Percentiles rank a stretch among this genome's conserved stretches.
Conservation (phyloP, 2,329 filamentous ascomycete genomes). For the Nemania sp. region DNA sequence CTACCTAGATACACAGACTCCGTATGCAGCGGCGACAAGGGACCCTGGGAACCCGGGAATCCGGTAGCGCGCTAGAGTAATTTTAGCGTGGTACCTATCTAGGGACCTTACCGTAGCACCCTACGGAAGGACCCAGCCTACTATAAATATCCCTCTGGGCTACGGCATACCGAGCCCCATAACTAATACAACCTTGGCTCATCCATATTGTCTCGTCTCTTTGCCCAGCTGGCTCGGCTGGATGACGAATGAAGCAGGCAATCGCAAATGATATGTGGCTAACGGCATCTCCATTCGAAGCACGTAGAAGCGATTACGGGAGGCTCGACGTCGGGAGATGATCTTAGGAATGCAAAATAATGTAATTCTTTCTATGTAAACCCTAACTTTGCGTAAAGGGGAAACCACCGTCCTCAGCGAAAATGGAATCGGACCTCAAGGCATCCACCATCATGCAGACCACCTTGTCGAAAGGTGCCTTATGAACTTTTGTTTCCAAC, state of each 20-base stretch:
- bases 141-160: neutral
- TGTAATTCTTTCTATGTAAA: slow-evolving; percentile 1
- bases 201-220: neutral
- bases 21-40: neutral
- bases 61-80: neutral
- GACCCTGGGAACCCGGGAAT: neutral
- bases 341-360: neutral
- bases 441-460: slow-evolving; percentile 85
- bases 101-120: neutral
- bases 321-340: neutral
- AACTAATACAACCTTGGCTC: too few relatives aligned
- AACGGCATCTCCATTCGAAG: neutral
- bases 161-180: too few relatives aligned
- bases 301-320: neutral
- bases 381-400: slow-evolving; percentile 72
- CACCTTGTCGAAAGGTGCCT: slow-evolving; percentile 73
- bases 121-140: slow-evolving; percentile 11
- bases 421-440: slow-evolving; percentile 77
- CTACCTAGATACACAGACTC: too few relatives aligned
- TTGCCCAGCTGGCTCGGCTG: slow-evolving; percentile 3
- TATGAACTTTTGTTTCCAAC: slow-evolving; percentile 8
- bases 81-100: neutral
- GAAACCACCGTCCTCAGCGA: slow-evolving; percentile 73
- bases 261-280: neutral
- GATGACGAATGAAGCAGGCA: neutral